Base-by-base conservation (phyloP, 768 basidiomycete species). In the Mycena floridula region DNA sequence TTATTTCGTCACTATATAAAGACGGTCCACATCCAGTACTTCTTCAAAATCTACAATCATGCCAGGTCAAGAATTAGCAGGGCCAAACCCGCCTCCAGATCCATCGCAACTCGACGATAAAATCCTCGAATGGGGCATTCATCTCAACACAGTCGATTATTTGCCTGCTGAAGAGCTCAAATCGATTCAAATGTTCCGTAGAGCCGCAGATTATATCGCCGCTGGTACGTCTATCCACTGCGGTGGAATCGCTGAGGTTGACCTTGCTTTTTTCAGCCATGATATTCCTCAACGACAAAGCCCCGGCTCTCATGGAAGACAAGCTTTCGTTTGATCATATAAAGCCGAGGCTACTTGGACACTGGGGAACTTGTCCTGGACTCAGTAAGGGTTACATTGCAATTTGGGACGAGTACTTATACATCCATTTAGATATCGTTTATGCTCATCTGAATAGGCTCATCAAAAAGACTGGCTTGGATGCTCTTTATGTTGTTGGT, bases 311-410 rank as follows among this genome's bases (percentile, higher is more conserved):
- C 2, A 63, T 93, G 25, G 76, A 84, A 47, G 64, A 76, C 25
- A 61, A 72, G 23, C 64, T 88, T 32, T 72, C 67, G 16, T 65
- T 73, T 23, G 79, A 85, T 36, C 74, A 91, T 59, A 82, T 95
- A 66, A 93, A 94, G 65, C 70, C 73, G 32, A 79, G 88, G 54
- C 74, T 91, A 21, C 73, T 91, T 7, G 89, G 89, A 1, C 88
- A 89, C 55, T 89, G 85, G 85, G 87, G 86, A 23, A 87, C 85
- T 23, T 88, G 87, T 53, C 87, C 86, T 0, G 90, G 89, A 18
- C 74, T 92, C 7, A 64, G 73, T 48, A 73, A 91, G 50, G 74
- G 75, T 23, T 79, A 79, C 52, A 5, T 40, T 2, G 15, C 18
- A 13, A n/a, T 40, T 8, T 3, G 13, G 13, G 38, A 40, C 6